A percentile compares a stretch with the other conserved stretches of the same genome.
Evolutionary conservation across 2,329 filamentous ascomycete species (phyloP).

Genomic region (Aureobasidium melanogenum): DNA sequence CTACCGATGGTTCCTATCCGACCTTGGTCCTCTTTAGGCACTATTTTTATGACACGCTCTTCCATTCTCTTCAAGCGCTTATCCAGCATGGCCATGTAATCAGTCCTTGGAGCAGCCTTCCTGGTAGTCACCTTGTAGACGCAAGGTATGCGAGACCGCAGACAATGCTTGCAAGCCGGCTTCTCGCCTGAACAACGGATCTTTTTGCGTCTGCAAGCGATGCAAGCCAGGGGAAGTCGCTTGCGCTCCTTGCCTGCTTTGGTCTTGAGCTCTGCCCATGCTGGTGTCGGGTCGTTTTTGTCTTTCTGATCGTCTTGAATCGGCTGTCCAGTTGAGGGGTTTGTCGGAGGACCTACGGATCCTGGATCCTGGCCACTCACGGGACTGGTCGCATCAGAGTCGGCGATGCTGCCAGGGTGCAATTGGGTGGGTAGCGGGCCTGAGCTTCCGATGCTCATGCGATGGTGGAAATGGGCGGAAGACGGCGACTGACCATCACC

Average conservation of each 20-base stretch:
- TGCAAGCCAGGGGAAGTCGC: slow-evolving; percentile 83
- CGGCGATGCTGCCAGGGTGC: slow-evolving; percentile 20
- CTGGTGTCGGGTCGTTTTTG: slow-evolving; percentile 27
- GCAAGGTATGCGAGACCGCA: slow-evolving; percentile 85
- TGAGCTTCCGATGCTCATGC: slow-evolving; percentile 24
- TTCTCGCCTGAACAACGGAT: slow-evolving; percentile 97
- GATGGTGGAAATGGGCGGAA: slow-evolving; percentile 24
- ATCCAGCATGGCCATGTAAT: slow-evolving; percentile 99
- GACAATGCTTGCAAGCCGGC: slow-evolving; percentile 92
- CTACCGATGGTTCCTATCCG: slow-evolving; percentile 60
- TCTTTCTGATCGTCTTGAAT: slow-evolving; percentile 13
- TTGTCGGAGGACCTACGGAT: not conserved
- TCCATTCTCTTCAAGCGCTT: slow-evolving; percentile 96
- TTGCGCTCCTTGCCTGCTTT: slow-evolving; percentile 91
- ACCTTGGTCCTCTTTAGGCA: slow-evolving; percentile 77
- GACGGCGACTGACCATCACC: slow-evolving; percentile 22
- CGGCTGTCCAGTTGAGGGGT: slow-evolving; percentile 4
- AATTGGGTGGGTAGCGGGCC: slow-evolving; percentile 16
- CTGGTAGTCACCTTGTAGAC: slow-evolving; percentile 95
- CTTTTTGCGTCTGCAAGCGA: slow-evolving; percentile 93
- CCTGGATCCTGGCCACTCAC: slow-evolving; percentile 6
- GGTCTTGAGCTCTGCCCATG: slow-evolving; percentile 46
- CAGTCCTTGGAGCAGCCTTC: slow-evolving; percentile 87
- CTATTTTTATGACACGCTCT: slow-evolving; percentile 89
- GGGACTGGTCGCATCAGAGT: slow-evolving; percentile 24